Conservation (phyloP, 1,139 yeast species). For the Magnusiomyces clavatus region DNA sequence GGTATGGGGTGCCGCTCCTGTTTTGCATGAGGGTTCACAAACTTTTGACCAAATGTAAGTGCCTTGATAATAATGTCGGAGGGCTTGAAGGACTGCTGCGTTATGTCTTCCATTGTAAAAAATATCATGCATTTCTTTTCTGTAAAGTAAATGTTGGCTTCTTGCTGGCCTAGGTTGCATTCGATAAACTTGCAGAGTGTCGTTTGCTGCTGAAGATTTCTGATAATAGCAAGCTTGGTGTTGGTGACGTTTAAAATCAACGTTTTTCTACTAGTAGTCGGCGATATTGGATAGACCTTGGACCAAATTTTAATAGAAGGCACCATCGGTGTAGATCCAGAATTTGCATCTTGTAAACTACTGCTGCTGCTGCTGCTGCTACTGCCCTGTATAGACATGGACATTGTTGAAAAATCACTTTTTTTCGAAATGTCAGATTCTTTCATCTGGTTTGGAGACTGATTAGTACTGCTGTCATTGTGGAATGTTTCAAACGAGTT, state of each 20-base stretch:
- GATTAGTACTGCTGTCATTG: neutral
- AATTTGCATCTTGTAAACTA: neutral
- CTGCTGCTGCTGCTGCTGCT: neutral
- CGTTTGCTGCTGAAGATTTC: constrained; percentile 1
- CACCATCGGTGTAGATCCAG: neutral
- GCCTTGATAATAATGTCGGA: neutral
- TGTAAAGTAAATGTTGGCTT: constrained; percentile 10
- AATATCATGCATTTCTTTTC: constrained; percentile 9
- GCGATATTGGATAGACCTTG: neutral
- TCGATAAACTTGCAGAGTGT: constrained; percentile 7
- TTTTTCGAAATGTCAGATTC: neutral
- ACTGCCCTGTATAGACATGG: neutral
- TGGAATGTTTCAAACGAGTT: neutral
- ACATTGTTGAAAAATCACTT: neutral
- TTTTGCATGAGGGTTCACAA: neutral
- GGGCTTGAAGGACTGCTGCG: constrained; percentile 5
- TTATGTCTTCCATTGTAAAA: constrained; percentile 5
- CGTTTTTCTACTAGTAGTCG: neutral
- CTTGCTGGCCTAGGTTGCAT: constrained; percentile 8
- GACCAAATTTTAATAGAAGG: neutral
- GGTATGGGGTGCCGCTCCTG: neutral
- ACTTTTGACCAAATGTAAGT: neutral
- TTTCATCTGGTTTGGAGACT: neutral
- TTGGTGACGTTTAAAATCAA: constrained; percentile 8
- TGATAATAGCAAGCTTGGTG: constrained; percentile 3